Evolutionary conservation across 1,284 basidiomycete species (phyloP).

Genomic region (Laetiporus sulphureus): DNA sequence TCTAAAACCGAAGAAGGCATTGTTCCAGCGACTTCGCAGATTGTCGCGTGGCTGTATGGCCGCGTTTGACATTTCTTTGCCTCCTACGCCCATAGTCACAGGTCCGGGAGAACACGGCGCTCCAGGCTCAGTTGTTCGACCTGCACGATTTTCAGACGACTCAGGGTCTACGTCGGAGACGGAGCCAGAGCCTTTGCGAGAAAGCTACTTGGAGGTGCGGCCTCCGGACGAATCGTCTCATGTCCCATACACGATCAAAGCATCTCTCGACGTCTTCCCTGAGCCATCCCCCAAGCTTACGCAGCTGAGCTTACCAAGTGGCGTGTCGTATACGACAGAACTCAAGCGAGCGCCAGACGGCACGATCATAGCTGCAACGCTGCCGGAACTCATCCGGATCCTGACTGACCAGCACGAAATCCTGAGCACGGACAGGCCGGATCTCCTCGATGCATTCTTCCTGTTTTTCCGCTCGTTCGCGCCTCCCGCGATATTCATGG

Average conservation of each 20-base stretch:
- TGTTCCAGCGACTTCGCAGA: slow-evolving; percentile 4
- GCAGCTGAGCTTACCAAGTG: not conserved
- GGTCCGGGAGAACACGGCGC: too few relatives aligned
- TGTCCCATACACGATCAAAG: not conserved
- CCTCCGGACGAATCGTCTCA: not conserved
- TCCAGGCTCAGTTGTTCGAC: too few relatives aligned
- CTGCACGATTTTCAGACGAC: too few relatives aligned
- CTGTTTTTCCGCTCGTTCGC: slow-evolving; percentile 73
- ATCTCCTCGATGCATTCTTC: slow-evolving; percentile 55
- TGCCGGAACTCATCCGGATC: slow-evolving; percentile 40
- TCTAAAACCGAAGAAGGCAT: not conserved
- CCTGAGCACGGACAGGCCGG: slow-evolving; percentile 23
- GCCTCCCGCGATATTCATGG: slow-evolving; percentile 47
- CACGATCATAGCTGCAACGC: slow-evolving; percentile 27
- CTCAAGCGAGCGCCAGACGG: slow-evolving; percentile 8
- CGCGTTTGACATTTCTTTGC: not conserved
- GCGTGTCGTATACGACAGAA: not conserved
- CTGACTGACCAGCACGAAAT: slow-evolving; percentile 36
- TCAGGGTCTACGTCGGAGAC: too few relatives aligned
- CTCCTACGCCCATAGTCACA: not conserved
- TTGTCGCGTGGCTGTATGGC: not conserved
- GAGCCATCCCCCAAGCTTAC: not conserved
- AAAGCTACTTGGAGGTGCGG: too few relatives aligned
- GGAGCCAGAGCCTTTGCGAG: too few relatives aligned
- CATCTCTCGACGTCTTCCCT: not conserved